Conservation (phyloP, 108 stramenopile genomes). For the Epithemia pelagica region DNA sequence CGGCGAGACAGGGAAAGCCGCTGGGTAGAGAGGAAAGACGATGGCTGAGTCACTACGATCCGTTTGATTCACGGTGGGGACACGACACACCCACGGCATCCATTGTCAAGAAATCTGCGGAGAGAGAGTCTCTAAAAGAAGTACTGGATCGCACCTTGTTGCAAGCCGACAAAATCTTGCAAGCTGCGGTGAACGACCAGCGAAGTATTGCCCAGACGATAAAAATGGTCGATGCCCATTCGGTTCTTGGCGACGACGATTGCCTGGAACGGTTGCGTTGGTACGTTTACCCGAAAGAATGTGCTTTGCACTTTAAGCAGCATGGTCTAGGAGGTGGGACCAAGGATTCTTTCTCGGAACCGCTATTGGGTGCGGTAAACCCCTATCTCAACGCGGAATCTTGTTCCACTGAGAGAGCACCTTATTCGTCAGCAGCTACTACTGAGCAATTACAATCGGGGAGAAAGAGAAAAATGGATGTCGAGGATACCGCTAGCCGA, state of each 20-base stretch:
- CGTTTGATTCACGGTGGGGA: neutral
- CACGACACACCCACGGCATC: neutral
- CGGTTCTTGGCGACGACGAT: conserved; percentile 26
- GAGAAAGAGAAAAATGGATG: neutral
- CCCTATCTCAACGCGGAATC: neutral
- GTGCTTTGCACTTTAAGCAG: conserved; percentile 21
- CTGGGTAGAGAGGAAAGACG: conserved; percentile 57
- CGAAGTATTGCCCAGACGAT: conserved; percentile 59
- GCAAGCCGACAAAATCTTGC: conserved; percentile 56
- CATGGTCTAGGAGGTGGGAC: conserved; percentile 48
- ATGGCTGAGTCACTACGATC: conserved; percentile 76
- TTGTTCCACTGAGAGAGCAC: too few relatives aligned
- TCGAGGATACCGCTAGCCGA: neutral
- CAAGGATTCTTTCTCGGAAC: conserved; percentile 35
- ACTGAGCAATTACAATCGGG: neutral
- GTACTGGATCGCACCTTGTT: conserved; percentile 36
- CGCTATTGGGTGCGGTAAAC: conserved; percentile 18
- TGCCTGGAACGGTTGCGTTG: conserved; percentile 48
- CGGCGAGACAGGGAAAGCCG: conserved; percentile 70
- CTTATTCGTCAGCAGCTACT: neutral
- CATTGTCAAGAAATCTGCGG: neutral
- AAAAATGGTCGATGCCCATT: conserved; percentile 57
- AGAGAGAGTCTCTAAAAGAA: neutral
- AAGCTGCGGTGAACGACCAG: conserved; percentile 44
- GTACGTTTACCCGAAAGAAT: conserved; percentile 52